Evolutionary conservation across 2,329 filamentous ascomycete genomes (phyloP).

Genomic region (Ramularia collo-cygni): DNA sequence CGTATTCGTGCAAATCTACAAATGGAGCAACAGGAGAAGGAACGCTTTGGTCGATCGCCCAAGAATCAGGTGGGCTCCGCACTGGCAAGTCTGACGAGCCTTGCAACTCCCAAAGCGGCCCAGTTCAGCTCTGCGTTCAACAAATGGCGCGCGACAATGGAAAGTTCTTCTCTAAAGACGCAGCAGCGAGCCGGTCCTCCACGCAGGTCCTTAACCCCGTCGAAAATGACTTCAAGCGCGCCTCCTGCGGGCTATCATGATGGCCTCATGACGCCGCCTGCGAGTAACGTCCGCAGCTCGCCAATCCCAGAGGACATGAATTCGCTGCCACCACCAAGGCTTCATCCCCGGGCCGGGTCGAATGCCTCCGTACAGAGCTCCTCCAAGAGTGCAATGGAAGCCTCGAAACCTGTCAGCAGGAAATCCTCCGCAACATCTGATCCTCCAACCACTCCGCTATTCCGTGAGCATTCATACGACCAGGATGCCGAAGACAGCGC

Average conservation of each 20-base stretch:
- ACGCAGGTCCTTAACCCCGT: constrained; percentile 40
- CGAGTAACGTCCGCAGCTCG: constrained; percentile 61
- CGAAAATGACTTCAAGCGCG: constrained; percentile 36
- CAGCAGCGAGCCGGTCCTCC: constrained; percentile 29
- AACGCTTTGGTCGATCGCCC: constrained; percentile 54
- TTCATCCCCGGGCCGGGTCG: constrained; percentile 15
- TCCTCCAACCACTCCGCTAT: constrained; percentile 46
- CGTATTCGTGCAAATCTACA: constrained; percentile 89
- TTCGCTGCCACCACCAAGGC: constrained; percentile 17
- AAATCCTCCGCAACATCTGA: constrained; percentile 18
- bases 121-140: constrained; percentile 97
- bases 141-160: constrained; percentile 72
- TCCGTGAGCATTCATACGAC: constrained; percentile 52
- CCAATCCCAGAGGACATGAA: constrained; percentile 37
- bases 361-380: constrained; percentile 2
- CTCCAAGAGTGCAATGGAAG: constrained; percentile 3
- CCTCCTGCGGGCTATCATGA: constrained; percentile 58
- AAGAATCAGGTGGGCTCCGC: constrained; percentile 44
- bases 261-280: constrained; percentile 84
- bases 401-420: constrained; percentile 6
- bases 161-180: constrained; percentile 30
- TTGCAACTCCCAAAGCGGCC: constrained; percentile 75
- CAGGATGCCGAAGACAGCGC: constrained; percentile 48
- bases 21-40: constrained; percentile 96
- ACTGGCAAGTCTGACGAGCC: constrained; percentile 67